Evolutionary conservation across 768 basidiomycete species (phyloP), one percentile per base, ranked within the genome.

Genomic region (Suillus plorans): DNA sequence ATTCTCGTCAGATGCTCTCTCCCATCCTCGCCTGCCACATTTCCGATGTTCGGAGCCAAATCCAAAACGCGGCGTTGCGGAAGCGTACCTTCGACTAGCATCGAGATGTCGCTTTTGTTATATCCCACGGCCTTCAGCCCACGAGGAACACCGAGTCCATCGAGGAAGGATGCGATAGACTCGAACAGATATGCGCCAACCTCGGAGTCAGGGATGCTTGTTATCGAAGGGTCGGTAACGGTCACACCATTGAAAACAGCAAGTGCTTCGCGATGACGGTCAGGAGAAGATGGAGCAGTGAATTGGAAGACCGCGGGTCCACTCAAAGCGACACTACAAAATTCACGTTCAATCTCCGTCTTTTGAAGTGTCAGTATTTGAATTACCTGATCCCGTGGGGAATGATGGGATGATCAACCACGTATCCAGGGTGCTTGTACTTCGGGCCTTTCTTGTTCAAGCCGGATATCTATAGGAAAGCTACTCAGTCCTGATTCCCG

Each of bases 301-400:
- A 96, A 98, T 72, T 91, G 87, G 84, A 99, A 98, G 52, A 98
- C 97, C 69, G 97, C 91, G 36, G 95, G 95, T 12, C 92, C 95
- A 22, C 94, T 93, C 63, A 97, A 79, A 6, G 95, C 94, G 57
- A 97, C 95, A 68, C 92, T 86, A 59, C 65, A 66, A 41, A 22
- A 66, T 67, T 63, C 60, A 65, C 56, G 62, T 58, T 37, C 56
- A 53, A 28, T 59, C 25, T 59, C 39, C 41, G 41, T 28, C 9
- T 42, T 58, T 42, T n/a, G 5, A 55, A 55, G 5, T 37, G 36
- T 28, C 47, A 45, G 9, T 62, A 16, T 22, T 31, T 47, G 34
- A 58, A 56, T 73, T 76, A 87, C 87, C 88, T 91, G 71, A 97
- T 81, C 57, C 95, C 95, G 71, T 97, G 95, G 14, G 96, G 96